Base-by-base conservation (phyloP, 495 filamentous ascomycete species). In the Aspergillus steynii region DNA sequence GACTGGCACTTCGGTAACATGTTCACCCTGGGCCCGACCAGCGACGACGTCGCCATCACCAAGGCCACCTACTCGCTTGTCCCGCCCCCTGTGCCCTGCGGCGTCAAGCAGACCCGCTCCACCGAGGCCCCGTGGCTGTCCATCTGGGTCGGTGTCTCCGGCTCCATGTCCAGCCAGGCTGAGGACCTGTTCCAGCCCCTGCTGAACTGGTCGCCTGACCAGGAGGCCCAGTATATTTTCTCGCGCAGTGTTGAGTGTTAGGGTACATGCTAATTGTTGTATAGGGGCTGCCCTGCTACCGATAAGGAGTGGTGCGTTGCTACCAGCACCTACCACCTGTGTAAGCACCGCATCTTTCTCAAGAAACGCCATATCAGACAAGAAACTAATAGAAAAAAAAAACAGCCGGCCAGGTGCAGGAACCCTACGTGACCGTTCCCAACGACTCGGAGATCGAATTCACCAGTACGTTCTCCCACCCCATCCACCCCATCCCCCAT, bases 401-500 rank as follows among this genome's bases (percentile, higher is more conserved):
- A 7, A 53, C 45, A 68, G 65, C 50, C 20, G 65, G 60, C 50
- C 65, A 68, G 31, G 50, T 65, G 15, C 59, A 61, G 15, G 60
- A 68, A 55, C 26, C 62, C 31, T 68, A 68, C 50, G 58, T 65
- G 7, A 60, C 65, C 10, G 65, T 68, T 5, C 65, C 65, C 29
- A 58, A 53, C 4, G 50, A 63, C 32, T 61, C 60, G 10, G 29
- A 52, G 25, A 50, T 68, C 14, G 62, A 63, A 27, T 68, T 65
- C 42, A 58, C 62, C 55, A 67, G 65, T 69, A 63, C 6, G 60
- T 58, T 5, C 25, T 7, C 20, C 20, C 25, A 34, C 37, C 3
- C 12, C 10, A 28, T 27, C 31, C 31, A 28, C 29, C 3, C 14
- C 28, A 45, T 2, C 20, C 14, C 48, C 14, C 28, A 45, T 2